Evolutionary conservation across 495 filamentous ascomycete species (phyloP).

Genomic region (Evernia prunastri): DNA sequence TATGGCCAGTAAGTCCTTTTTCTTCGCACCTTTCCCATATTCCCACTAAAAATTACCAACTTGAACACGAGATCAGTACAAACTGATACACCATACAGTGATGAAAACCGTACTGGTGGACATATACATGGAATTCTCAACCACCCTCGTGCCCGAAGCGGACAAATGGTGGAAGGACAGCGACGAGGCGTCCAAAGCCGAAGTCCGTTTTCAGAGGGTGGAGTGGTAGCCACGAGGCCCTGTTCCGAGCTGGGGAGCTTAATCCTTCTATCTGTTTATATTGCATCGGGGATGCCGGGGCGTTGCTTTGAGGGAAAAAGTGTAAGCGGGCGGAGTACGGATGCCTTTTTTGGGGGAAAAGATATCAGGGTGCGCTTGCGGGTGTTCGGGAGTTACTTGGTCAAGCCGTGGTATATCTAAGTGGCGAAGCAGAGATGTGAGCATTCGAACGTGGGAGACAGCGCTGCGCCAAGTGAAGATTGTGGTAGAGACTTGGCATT

Average conservation of each 20-base stretch:
- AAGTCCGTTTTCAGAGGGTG: background rate
- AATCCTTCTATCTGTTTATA: no score
- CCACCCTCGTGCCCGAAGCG: background rate
- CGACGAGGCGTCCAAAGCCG: slow-evolving; percentile 2
- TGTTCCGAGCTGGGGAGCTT: no score
- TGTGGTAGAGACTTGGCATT: no score
- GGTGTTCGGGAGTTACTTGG: no score
- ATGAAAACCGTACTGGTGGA: slow-evolving; percentile 17
- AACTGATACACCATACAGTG: background rate
- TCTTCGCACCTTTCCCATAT: background rate
- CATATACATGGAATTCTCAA: slow-evolving; percentile 16
- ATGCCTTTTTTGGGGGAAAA: no score
- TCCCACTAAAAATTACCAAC: background rate
- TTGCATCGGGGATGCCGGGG: background rate
- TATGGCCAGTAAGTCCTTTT: slow-evolving; percentile 11
- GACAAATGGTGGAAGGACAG: background rate
- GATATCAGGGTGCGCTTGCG: no score
- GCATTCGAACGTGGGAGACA: no score
- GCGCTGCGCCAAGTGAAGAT: no score
- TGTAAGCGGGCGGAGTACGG: no score
- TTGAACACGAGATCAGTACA: background rate
- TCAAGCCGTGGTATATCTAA: no score
- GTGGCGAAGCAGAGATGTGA: no score
- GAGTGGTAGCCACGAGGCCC: background rate
- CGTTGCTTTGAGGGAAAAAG: background rate